These are phyloP conservation scores for Aspergillus amoenus DNA, from an alignment of 2,329 filamentous ascomycete genomes.

Conservation along the genomic window DNA sequence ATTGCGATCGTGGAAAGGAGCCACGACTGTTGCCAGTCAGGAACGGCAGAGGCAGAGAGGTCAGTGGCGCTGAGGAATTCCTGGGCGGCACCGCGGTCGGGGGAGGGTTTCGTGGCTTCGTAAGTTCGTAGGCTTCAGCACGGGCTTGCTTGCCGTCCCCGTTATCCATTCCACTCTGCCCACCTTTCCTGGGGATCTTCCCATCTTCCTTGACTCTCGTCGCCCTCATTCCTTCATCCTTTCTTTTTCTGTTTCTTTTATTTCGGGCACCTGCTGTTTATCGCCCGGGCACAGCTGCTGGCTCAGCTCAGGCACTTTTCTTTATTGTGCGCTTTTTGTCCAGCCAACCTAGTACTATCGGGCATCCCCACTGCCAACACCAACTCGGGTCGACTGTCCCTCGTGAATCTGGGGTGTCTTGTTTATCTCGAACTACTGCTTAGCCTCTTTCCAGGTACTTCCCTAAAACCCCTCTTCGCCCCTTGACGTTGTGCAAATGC, in stretches of 20 bases:
- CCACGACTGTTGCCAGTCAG: background rate
- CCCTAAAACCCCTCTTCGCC: conserved; percentile 8
- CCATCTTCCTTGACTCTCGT: conserved; percentile 8
- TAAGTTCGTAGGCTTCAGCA: conserved; percentile 8
- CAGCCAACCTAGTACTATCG: conserved; percentile 4
- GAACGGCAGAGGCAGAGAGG: background rate
- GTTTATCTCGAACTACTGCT: conserved; percentile 7
- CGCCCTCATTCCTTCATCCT: conserved; percentile 11
- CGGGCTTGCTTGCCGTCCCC: conserved; percentile 5
- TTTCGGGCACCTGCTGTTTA: background rate
- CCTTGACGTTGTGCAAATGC: conserved; percentile 18
- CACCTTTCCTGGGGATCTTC: conserved; percentile 10
- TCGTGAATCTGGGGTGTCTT: conserved; percentile 10
- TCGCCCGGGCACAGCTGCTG: conserved; percentile 17
- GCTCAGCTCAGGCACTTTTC: conserved; percentile 13
- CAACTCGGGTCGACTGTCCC: conserved; percentile 6
- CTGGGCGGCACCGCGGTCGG: conserved; percentile 16
- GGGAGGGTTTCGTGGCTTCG: conserved; percentile 6
- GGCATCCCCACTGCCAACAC: conserved; percentile 2
- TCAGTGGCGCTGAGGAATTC: background rate
- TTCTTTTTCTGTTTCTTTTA: background rate
- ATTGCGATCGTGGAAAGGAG: background rate
- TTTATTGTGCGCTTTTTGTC: conserved; percentile 1
- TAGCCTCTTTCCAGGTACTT: conserved; percentile 11
- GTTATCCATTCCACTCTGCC: conserved; percentile 7